A percentile compares a stretch with the other conserved stretches of the same genome.
These are phyloP conservation scores for Lactifluus piperatus DNA, from an alignment of 768 basidiomycete genomes.

Conservation along the genomic window DNA sequence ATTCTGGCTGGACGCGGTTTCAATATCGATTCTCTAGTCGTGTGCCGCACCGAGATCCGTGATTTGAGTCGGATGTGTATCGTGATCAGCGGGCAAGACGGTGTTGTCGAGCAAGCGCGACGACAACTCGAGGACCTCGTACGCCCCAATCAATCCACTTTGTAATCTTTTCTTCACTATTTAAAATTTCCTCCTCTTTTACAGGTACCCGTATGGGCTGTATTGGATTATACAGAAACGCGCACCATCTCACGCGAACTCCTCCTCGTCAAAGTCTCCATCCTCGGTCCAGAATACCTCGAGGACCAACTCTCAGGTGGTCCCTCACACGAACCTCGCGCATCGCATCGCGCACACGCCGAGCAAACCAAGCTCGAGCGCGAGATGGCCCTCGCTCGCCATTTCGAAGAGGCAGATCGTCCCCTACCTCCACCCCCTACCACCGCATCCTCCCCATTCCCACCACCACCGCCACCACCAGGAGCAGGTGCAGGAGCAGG, in stretches of 20 bases:
- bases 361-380: slow-evolving; percentile 50
- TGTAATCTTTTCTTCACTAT: not conserved
- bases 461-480: not conserved
- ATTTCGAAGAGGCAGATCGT: slow-evolving; percentile 54
- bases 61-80: slow-evolving; percentile 98
- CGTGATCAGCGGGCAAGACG: slow-evolving; percentile 92
- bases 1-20: slow-evolving; percentile 96
- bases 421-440: not conserved
- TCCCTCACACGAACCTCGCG: slow-evolving; percentile 71
- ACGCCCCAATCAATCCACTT: slow-evolving; percentile 27
- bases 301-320: slow-evolving; percentile 85
- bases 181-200: not conserved
- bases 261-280: slow-evolving; percentile 92
- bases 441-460: slow-evolving; percentile 24
- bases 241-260: slow-evolving; percentile 87
- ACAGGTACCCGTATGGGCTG: slow-evolving; percentile 98
- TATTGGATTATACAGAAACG: slow-evolving; percentile 94
- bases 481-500: not conserved
- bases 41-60: slow-evolving; percentile 94
- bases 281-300: slow-evolving; percentile 94
- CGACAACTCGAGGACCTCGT: slow-evolving; percentile 95
- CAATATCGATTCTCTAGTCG: slow-evolving; percentile 98
- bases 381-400: slow-evolving; percentile 64
- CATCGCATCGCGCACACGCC: slow-evolving; percentile 17
- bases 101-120: slow-evolving; percentile 94